A percentile compares a stretch with the other conserved stretches of the same genome.
Evolutionary conservation across 148 eudicot species (phyloP).

Genomic region (Euryodendron excelsum): DNA sequence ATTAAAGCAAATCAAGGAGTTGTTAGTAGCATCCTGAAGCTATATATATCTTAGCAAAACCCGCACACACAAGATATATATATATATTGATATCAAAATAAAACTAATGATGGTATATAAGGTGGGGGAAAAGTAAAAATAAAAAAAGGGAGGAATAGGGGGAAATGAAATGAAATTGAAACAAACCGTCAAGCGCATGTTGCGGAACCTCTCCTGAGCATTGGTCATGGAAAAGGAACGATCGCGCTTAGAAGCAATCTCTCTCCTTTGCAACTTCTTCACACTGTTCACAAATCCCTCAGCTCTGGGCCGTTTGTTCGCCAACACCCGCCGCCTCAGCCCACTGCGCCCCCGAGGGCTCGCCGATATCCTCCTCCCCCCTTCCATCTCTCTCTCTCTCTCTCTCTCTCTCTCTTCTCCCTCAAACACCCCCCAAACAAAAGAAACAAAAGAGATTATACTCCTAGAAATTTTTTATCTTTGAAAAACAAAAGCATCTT

Average conservation of each 20-base stretch:
- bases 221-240: conserved; percentile 79
- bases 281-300: conserved; percentile 85
- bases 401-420: conserved; percentile 21
- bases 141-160: background rate
- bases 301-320: conserved; percentile 56
- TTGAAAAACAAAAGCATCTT: background rate
- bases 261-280: conserved; percentile 83
- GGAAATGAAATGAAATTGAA: background rate
- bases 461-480: background rate
- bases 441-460: background rate
- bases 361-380: conserved; percentile 72
- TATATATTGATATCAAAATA: too few relatives aligned
- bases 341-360: conserved; percentile 65
- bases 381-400: conserved; percentile 61
- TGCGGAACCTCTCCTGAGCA: conserved; percentile 84
- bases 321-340: conserved; percentile 59
- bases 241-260: conserved; percentile 72
- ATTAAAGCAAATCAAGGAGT: too few relatives aligned
- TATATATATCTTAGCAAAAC: too few relatives aligned
- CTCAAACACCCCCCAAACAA: background rate
- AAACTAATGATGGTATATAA: too few relatives aligned
- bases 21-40: too few relatives aligned
- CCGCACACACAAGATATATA: too few relatives aligned
- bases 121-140: too few relatives aligned
- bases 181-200: conserved; percentile 73